Conservation (phyloP, 2,329 filamentous ascomycete genomes). For the Alternaria novae-zelandiae region DNA sequence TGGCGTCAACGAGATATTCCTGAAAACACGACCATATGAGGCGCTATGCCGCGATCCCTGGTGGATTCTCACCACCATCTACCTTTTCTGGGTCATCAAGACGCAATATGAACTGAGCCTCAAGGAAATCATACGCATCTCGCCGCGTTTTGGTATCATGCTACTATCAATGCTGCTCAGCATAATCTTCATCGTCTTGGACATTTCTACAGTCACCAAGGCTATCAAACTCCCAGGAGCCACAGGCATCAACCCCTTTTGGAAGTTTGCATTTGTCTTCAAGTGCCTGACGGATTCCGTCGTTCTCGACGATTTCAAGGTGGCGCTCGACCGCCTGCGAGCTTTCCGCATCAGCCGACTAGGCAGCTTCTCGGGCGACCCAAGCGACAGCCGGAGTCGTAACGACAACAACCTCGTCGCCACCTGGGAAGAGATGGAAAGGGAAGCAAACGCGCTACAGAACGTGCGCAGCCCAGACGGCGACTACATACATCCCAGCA, state of each 20-base stretch:
- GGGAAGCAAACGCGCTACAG: conserved; percentile 34
- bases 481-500: conserved; percentile 37
- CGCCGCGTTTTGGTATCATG: conserved; percentile 69
- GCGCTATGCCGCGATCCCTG: conserved; percentile 69
- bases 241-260: conserved; percentile 70
- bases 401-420: conserved; percentile 39
- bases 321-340: conserved; percentile 56
- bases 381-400: conserved; percentile 41
- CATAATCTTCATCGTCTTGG: conserved; percentile 66
- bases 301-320: conserved; percentile 73
- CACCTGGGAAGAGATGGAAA: conserved; percentile 44
- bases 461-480: conserved; percentile 39
- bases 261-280: conserved; percentile 69
- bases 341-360: conserved; percentile 53
- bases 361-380: conserved; percentile 46
- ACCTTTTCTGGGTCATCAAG: conserved; percentile 68
- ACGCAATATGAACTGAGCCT: conserved; percentile 65
- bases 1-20: conserved; percentile 60
- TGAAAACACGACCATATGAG: conserved; percentile 64
- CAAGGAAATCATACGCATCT: conserved; percentile 64
- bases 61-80: conserved; percentile 69
- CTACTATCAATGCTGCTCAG: conserved; percentile 66
- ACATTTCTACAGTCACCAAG: conserved; percentile 65
- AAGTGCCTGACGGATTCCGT: conserved; percentile 72
- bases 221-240: conserved; percentile 50